Percentiles rank a stretch among this genome's conserved stretches.
phyloP scores from a whole-genome alignment of 108 stramenopile species.

The Nannochloropsis gaditana region DNA sequence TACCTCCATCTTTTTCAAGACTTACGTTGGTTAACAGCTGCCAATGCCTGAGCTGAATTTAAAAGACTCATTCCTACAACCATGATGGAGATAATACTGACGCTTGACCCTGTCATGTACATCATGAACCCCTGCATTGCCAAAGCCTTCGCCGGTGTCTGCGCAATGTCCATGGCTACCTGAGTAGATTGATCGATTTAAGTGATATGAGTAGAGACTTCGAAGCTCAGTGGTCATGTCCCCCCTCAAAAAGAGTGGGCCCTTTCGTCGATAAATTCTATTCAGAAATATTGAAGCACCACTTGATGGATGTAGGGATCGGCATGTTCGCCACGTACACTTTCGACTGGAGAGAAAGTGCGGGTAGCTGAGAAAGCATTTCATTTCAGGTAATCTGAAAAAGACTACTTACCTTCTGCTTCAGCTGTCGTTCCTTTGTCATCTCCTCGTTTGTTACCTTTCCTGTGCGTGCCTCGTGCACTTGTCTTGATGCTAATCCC shows the following conservation, averaged over 20 bases:
- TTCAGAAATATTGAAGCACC: no score
- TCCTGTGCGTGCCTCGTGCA: neutral
- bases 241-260: no score
- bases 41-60: neutral
- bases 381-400: no score
- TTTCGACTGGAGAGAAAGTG: no score
- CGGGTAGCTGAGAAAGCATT: no score
- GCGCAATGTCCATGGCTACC: conserved; percentile 13
- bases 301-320: no score
- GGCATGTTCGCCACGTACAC: no score
- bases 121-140: conserved; percentile 31
- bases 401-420: neutral
- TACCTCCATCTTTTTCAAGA: neutral
- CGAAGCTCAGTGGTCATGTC: no score
- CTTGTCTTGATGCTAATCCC: neutral
- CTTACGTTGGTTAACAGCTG: neutral
- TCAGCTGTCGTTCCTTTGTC: neutral
- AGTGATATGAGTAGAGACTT: no score
- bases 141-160: neutral
- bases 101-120: conserved; percentile 29
- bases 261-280: no score
- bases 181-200: neutral
- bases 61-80: conserved; percentile 21
- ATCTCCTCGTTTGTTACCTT: neutral
- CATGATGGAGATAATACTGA: conserved; percentile 27